Evolutionary conservation across 345 rosid species (phyloP), one percentile per base, ranked within the genome.

Genomic region (Citrus mangshanensis): DNA sequence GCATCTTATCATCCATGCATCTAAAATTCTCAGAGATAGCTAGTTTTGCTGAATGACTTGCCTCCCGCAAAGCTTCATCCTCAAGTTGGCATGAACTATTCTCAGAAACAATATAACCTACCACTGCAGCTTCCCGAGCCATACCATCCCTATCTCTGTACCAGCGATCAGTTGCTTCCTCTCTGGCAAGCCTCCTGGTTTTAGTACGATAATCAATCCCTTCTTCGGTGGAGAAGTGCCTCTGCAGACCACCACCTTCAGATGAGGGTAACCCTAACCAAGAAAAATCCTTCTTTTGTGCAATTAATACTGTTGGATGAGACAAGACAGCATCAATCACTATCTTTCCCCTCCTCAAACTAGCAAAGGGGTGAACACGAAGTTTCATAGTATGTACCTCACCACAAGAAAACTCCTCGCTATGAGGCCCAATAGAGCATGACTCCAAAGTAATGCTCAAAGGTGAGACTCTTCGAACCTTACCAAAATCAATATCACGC

Each of bases 201-300:
- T 89, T 91, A 7, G 99, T 92, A 28, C 99, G 97, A 84, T 86
- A 85, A 85, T 93, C 99, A 87, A 95, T 92, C 75, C 99, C 99
- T 85, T 95, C 99, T 82, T 93, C 97, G 55, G 86, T 85, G 67
- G 98, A 91, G 42, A 83, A 85, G 82, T 82, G 98, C 82, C 86
- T 86, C 64, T 81, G 92, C 28, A 84, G 75, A 83, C 87, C 77
- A 75, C 79, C 86, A 68, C 78, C 85, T 73, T 95, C 98, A 74
- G 90, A 87, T 4, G 83, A 67, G 42, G 98, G 97, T 82, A 93
- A 88, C 46, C 99, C 99, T 75, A 95, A 82, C 99, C 99, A 95
- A 56, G 95, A 87, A 77, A 84, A 91, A 84, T 95, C 99, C 81
- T 87, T 95, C 87, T 95, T 95, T 81, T 95, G 98, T 7, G 81